phyloP scores from a whole-genome alignment of 2,329 filamentous ascomycete genomes.

The Scytalidium lignicola region DNA sequence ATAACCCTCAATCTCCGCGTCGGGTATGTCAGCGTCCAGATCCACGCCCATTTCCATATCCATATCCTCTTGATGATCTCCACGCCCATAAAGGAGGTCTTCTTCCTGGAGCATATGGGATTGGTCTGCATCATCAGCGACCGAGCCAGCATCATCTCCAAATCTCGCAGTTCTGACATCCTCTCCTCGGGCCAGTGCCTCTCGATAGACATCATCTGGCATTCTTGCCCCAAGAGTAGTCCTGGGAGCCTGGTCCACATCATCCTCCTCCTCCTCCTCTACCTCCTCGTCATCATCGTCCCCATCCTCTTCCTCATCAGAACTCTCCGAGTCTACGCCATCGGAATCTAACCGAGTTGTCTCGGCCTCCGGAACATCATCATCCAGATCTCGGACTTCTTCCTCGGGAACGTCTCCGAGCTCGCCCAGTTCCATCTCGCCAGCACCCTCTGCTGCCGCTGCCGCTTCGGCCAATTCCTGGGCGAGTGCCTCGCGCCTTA shows the following conservation, averaged over 20 bases:
- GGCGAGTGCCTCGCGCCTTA: conserved; percentile 64
- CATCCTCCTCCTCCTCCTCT: conserved; percentile 31
- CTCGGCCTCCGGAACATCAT: conserved; percentile 64
- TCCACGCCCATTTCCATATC: conserved; percentile 37
- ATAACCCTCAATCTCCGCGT: conserved; percentile 65
- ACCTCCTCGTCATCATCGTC: conserved; percentile 32
- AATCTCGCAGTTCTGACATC: conserved; percentile 37
- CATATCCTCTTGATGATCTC: conserved; percentile 21
- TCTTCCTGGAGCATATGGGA: conserved; percentile 61
- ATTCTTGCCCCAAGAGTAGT: conserved; percentile 32
- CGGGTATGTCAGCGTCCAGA: conserved; percentile 61
- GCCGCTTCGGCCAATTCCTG: conserved; percentile 71
- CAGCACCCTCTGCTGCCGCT: conserved; percentile 44
- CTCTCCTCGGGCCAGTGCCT: conserved; percentile 50
- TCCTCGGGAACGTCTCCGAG: conserved; percentile 44
- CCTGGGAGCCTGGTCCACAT: conserved; percentile 26
- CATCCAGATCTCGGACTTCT: conserved; percentile 61
- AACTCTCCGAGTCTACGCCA: conserved; percentile 25
- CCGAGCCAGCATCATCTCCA: conserved; percentile 40
- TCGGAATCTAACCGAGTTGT: conserved; percentile 36
- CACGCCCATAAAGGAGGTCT: conserved; percentile 39
- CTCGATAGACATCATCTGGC: conserved; percentile 57
- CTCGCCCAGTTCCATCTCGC: conserved; percentile 31
- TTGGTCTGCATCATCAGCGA: conserved; percentile 51
- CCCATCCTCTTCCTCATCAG: conserved; percentile 36